phyloP scores from a whole-genome alignment of 495 filamentous ascomycete genomes.

The Penicillium alfredii region DNA sequence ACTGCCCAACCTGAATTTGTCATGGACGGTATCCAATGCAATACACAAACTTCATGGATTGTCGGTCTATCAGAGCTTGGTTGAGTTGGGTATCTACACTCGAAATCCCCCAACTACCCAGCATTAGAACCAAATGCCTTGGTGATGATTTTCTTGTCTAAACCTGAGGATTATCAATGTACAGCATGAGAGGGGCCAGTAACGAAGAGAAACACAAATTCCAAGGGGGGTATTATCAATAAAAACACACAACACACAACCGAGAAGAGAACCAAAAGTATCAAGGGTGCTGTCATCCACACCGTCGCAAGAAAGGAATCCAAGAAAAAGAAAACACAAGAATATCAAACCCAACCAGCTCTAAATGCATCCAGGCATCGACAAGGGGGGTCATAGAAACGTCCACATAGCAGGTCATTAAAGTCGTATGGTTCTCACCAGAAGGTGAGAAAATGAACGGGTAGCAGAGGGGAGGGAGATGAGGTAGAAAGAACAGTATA shows the following conservation, averaged over 20 bases:
- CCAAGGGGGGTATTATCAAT: slow-evolving; percentile 35
- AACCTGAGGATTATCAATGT: no score
- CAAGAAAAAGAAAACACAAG: slow-evolving; percentile 13
- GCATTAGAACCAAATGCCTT: no score
- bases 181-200: no score
- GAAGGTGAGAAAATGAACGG: slow-evolving; percentile 6
- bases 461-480: no score
- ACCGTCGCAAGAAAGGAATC: slow-evolving; percentile 8
- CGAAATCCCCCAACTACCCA: no score
- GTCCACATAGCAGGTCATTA: slow-evolving; percentile 18
- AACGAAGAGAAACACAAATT: no score
- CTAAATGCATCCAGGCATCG: slow-evolving; percentile 34
- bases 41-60: no score
- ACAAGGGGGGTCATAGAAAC: slow-evolving; percentile 19
- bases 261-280: slow-evolving; percentile 20
- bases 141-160: no score
- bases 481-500: slow-evolving; percentile 6
- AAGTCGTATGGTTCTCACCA: slow-evolving; percentile 10
- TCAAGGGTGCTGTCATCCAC: slow-evolving; percentile 11
- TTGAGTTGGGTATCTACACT: no score
- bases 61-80: no score
- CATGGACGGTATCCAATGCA: no score
- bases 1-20: no score
- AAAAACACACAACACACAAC: slow-evolving; percentile 39
- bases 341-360: slow-evolving; percentile 12